These are phyloP conservation scores for Sarocladiaceae sp. DNA, from an alignment of 2,329 filamentous ascomycete genomes.

Conservation along the genomic window DNA sequence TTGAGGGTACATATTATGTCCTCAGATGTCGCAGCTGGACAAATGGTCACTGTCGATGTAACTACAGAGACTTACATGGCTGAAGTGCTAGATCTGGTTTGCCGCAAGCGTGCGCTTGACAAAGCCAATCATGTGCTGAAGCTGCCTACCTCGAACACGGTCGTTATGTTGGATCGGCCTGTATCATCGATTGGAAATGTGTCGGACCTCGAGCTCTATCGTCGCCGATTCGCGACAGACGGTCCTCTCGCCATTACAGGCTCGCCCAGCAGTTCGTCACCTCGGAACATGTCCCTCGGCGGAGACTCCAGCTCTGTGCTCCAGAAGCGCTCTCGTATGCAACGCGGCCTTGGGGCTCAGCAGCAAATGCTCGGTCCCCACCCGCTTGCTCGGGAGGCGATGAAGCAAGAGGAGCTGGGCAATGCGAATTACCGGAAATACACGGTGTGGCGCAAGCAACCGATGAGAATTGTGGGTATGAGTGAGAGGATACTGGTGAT, in stretches of 20 bases:
- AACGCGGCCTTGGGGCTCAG: conserved; percentile 22
- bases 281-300: conserved; percentile 55
- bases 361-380: conserved; percentile 54
- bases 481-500: conserved; percentile 75
- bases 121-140: conserved; percentile 77
- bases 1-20: conserved; percentile 68
- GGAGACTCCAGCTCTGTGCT: conserved; percentile 28
- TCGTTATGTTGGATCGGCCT: conserved; percentile 72
- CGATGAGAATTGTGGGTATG: conserved; percentile 73
- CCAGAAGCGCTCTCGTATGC: conserved; percentile 8
- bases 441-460: conserved; percentile 76
- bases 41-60: conserved; percentile 68
- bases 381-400: conserved; percentile 61
- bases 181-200: conserved; percentile 75
- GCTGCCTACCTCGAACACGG: conserved; percentile 67
- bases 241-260: conserved; percentile 64
- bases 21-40: conserved; percentile 66
- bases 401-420: conserved; percentile 55
- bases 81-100: conserved; percentile 75
- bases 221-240: conserved; percentile 71
- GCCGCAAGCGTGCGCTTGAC: conserved; percentile 72
- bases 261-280: conserved; percentile 66
- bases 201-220: conserved; percentile 69
- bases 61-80: conserved; percentile 81
- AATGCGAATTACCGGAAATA: conserved; percentile 68